These are phyloP conservation scores for Ascoidea asiatica DNA, from an alignment of 805 yeast genomes.

Conservation along the genomic window DNA sequence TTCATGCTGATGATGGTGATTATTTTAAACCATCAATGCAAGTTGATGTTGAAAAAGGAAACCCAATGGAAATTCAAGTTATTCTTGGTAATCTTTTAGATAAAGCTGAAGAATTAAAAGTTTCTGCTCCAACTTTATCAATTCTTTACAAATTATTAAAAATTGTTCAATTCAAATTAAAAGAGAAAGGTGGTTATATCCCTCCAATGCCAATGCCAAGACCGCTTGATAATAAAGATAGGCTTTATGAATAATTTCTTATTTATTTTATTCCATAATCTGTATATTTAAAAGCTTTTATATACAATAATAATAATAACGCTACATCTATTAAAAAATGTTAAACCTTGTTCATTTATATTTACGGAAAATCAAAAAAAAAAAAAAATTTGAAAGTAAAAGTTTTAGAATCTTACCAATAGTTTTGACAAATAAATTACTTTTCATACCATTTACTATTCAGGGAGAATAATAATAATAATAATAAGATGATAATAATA, in stretches of 20 bases:
- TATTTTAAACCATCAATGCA: slow-evolving; percentile 60
- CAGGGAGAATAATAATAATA: no score
- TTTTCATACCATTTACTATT: no score
- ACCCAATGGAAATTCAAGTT: slow-evolving; percentile 56
- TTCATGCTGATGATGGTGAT: slow-evolving; percentile 39
- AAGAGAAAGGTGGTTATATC: slow-evolving; percentile 39
- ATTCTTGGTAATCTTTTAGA: slow-evolving; percentile 51
- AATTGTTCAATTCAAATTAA: slow-evolving; percentile 46
- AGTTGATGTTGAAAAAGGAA: slow-evolving; percentile 49
- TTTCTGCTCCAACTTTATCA: slow-evolving; percentile 47
- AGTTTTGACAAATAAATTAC: no score
- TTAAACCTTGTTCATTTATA: no score
- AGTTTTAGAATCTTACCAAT: no score
- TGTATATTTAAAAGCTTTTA: no score
- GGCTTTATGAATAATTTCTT: background rate
- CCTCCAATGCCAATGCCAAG: slow-evolving; percentile 25
- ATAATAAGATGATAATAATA: no score
- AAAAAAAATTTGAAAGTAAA: no score
- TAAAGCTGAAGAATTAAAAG: slow-evolving; percentile 31
- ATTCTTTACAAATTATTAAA: slow-evolving; percentile 47
- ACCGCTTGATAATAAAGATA: slow-evolving; percentile 13
- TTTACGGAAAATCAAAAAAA: no score
- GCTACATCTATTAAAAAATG: no score
- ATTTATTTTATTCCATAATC: no score
- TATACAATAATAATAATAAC: no score